These are phyloP conservation scores for Cutaneotrichosporon mucoides DNA, from an alignment of 1,284 basidiomycete species.

Conservation along the genomic window DNA sequence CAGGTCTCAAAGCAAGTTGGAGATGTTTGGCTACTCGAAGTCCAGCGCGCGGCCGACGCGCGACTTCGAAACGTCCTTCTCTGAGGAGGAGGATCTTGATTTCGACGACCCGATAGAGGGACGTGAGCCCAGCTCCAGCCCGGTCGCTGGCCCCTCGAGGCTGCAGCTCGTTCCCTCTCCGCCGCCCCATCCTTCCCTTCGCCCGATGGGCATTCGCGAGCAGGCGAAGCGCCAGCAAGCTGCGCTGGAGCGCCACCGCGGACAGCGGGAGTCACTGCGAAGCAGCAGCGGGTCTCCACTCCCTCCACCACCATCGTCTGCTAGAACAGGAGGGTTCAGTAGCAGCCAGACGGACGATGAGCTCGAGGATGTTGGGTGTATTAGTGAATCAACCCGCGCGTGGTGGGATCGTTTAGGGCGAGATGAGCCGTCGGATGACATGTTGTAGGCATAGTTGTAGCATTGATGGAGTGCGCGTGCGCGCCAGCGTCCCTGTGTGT, in stretches of 20 bases:
- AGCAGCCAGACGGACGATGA: conserved; percentile 3
- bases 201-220: conserved; percentile 32
- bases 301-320: background rate
- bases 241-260: conserved; percentile 12
- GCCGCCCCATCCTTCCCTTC: conserved; percentile 36
- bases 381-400: conserved; percentile 1
- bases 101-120: conserved; percentile 17
- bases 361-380: background rate
- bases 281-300: background rate
- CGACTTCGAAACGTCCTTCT: conserved; percentile 29
- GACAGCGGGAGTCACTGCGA: background rate
- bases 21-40: conserved; percentile 34
- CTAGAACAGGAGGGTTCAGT: background rate
- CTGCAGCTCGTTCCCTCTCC: conserved; percentile 29
- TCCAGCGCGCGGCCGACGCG: background rate
- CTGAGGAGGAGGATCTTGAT: conserved; percentile 35
- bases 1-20: conserved; percentile 30
- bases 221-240: conserved; percentile 20
- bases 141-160: background rate
- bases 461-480: background rate
- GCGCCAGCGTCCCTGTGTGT: background rate
- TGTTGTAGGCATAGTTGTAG: conserved; percentile 3
- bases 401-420: background rate
- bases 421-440: background rate
- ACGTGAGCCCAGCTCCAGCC: background rate